Evolutionary conservation across 148 eudicot genomes (phyloP).

Genomic region (Spergularia bocconei): DNA sequence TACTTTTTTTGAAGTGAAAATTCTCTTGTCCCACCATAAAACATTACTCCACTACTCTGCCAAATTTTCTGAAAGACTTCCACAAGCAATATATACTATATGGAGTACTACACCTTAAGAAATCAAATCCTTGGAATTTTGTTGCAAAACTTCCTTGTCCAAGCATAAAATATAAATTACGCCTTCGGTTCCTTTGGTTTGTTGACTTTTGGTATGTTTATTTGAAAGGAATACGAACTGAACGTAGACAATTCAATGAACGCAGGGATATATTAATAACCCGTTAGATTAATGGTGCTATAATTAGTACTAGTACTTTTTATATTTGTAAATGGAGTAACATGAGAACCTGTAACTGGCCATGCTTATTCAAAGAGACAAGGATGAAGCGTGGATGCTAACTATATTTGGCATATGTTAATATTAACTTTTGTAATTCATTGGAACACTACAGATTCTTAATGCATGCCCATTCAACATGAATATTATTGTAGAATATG

Average conservation of each 20-base stretch:
- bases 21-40: background rate
- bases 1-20: background rate
- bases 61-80: constrained; percentile 1
- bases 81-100: constrained; percentile 9
- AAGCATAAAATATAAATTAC: too few species aligned
- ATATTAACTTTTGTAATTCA: background rate
- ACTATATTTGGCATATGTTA: background rate
- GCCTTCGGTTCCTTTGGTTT: too few species aligned
- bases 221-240: too few species aligned
- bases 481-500: too few species aligned
- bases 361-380: background rate
- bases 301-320: background rate
- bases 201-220: too few species aligned
- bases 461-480: too few species aligned
- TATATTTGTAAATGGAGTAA: constrained; percentile 7
- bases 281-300: background rate
- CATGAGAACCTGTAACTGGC: background rate
- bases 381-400: background rate
- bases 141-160: background rate
- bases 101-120: background rate
- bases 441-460: background rate
- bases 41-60: constrained; percentile 3
- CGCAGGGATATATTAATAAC: background rate
- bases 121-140: background rate
- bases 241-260: too few species aligned